These are phyloP conservation scores for Metschnikowia henanensis DNA, from an alignment of 805 yeast species.

Conservation along the genomic window DNA sequence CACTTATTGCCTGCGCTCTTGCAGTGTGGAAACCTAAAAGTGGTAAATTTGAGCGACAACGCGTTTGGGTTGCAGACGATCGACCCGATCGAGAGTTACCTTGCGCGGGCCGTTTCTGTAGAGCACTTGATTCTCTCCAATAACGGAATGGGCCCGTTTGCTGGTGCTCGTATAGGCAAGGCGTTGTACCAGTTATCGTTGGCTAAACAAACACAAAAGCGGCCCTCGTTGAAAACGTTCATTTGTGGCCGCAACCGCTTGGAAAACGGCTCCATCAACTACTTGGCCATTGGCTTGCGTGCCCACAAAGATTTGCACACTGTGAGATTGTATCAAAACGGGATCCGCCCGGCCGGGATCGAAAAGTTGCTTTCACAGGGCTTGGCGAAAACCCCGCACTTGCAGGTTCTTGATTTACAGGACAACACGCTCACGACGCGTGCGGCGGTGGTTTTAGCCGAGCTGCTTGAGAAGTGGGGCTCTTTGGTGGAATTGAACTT, in stretches of 20 bases:
- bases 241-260: conserved; percentile 97
- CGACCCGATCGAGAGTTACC: conserved; percentile 79
- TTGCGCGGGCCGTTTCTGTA: conserved; percentile 72
- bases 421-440: conserved; percentile 90
- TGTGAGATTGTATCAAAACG: conserved; percentile 89
- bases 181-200: conserved; percentile 71
- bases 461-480: conserved; percentile 56
- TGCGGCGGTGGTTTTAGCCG: conserved; percentile 53
- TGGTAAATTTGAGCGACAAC: conserved; percentile 86
- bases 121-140: conserved; percentile 88
- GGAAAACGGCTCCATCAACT: conserved; percentile 90
- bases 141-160: conserved; percentile 98
- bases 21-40: conserved; percentile 63
- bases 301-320: conserved; percentile 72
- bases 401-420: conserved; percentile 80
- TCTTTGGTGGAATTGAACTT: conserved; percentile 74
- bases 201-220: conserved; percentile 55
- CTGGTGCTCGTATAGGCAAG: conserved; percentile 92
- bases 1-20: conserved; percentile 72
- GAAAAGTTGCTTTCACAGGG: conserved; percentile 73
- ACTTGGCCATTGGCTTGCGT: conserved; percentile 81
- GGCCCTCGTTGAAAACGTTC: conserved; percentile 70
- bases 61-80: conserved; percentile 97
- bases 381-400: conserved; percentile 55
- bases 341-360: conserved; percentile 94